A percentile compares a stretch with the other conserved stretches of the same genome.
phyloP scores from a whole-genome alignment of 371 early-diverging fungal species.

The Dipsacomyces acuminosporus region DNA sequence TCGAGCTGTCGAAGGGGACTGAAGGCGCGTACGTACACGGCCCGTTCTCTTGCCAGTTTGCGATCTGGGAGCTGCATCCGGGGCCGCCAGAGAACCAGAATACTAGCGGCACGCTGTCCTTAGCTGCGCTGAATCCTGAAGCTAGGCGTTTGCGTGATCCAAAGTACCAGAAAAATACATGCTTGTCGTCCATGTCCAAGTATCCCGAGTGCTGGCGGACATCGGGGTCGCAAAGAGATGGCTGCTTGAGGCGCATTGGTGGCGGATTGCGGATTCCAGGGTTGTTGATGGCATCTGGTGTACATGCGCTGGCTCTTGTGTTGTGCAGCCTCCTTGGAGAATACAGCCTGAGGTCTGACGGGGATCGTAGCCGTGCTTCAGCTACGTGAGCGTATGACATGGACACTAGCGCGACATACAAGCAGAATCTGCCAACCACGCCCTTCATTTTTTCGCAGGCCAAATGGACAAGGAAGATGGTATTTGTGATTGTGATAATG shows the following conservation, averaged over 20 bases:
- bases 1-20: not conserved
- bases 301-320: slow-evolving; percentile 4
- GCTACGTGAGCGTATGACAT: too few species aligned
- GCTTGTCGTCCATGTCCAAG: slow-evolving; percentile 59
- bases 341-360: too few species aligned
- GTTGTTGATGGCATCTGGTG: slow-evolving; percentile 6
- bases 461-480: too few species aligned
- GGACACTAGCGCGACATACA: too few species aligned
- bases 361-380: too few species aligned
- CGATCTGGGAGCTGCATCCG: slow-evolving; percentile 76
- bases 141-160: slow-evolving; percentile 58
- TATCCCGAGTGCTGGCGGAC: slow-evolving; percentile 64
- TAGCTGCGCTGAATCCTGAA: slow-evolving; percentile 51
- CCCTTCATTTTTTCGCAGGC: too few species aligned
- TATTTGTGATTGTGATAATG: too few species aligned
- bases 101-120: slow-evolving; percentile 65
- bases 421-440: too few species aligned
- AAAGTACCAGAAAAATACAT: slow-evolving; percentile 89
- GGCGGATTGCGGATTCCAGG: slow-evolving; percentile 22
- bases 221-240: slow-evolving; percentile 64
- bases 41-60: slow-evolving; percentile 80
- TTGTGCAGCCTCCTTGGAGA: too few species aligned
- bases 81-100: slow-evolving; percentile 81
- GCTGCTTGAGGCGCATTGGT: slow-evolving; percentile 59
- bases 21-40: slow-evolving; percentile 40